These are phyloP conservation scores for Chlorella ohadii DNA, from an alignment of 139 green algal species.

Conservation along the genomic window DNA sequence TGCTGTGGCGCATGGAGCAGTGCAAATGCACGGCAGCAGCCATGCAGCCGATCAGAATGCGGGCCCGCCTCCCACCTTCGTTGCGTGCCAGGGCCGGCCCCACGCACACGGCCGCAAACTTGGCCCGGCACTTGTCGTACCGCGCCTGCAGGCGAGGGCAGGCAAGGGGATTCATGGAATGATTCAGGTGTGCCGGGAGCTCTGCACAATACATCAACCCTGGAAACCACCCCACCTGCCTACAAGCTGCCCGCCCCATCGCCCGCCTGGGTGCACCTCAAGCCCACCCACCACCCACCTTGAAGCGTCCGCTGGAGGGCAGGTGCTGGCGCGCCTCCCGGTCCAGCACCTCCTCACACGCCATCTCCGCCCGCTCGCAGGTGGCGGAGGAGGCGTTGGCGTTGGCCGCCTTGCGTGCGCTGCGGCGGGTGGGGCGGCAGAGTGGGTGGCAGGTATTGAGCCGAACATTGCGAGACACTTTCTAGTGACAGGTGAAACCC, in stretches of 20 bases:
- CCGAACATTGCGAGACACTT: too few species aligned
- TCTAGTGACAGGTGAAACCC: too few species aligned
- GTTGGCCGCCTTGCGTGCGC: conserved; percentile 45
- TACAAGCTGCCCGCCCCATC: too few species aligned
- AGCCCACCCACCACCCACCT: neutral
- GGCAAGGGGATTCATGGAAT: neutral
- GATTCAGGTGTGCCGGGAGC: too few species aligned
- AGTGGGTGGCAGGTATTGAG: too few species aligned
- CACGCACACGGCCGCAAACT: conserved; percentile 64
- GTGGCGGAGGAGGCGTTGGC: conserved; percentile 25
- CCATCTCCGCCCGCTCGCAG: conserved; percentile 53
- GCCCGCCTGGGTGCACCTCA: too few species aligned
- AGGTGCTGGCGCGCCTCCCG: conserved; percentile 50
- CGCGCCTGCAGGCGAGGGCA: neutral
- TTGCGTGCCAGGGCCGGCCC: conserved; percentile 51
- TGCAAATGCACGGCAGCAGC: too few species aligned
- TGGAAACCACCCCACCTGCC: too few species aligned
- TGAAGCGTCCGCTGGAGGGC: conserved; percentile 67
- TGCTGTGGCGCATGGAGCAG: too few species aligned
- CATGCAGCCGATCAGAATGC: too few species aligned
- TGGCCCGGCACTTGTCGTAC: conserved; percentile 50
- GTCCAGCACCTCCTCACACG: conserved; percentile 61
- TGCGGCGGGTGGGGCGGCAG: neutral
- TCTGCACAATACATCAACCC: too few species aligned
- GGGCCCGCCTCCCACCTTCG: neutral